phyloP scores from a whole-genome alignment of 352 stramenopile species.

The Thraustochytrium striatum region DNA sequence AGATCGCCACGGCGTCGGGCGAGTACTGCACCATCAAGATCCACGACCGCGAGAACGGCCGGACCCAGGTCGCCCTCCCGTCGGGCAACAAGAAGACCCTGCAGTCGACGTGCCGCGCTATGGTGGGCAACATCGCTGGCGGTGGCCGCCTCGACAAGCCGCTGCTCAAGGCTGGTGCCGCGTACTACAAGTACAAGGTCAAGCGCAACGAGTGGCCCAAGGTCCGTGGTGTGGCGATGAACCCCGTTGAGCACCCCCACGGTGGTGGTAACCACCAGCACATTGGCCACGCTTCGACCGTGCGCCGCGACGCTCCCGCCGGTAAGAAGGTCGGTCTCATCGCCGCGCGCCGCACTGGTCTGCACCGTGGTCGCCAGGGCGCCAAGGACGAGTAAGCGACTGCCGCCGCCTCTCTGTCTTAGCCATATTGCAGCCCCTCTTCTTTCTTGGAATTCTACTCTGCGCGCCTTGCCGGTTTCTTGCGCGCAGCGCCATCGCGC shows the following conservation, averaged over 20 bases:
- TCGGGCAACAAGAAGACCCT: constrained; percentile 88
- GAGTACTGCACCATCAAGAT: constrained; percentile 97
- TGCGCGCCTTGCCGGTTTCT: too few relatives aligned
- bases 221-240: constrained; percentile 99
- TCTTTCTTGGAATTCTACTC: too few relatives aligned
- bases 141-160: constrained; percentile 98
- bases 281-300: constrained; percentile 98
- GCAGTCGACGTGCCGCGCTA: constrained; percentile 82
- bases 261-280: constrained; percentile 99
- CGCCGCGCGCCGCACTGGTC: constrained; percentile 59
- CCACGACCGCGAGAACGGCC: constrained; percentile 97
- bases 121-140: constrained; percentile 93
- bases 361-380: constrained; percentile 41
- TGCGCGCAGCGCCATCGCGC: too few relatives aligned
- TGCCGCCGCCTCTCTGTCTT: neutral
- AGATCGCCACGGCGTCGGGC: constrained; percentile 90
- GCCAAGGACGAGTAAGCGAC: constrained; percentile 53
- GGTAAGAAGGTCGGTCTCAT: constrained; percentile 99
- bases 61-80: constrained; percentile 81
- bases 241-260: constrained; percentile 98
- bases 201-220: constrained; percentile 99
- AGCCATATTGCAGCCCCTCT: too few relatives aligned
- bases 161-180: constrained; percentile 92
- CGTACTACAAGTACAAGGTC: constrained; percentile 96
- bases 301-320: constrained; percentile 80